A percentile compares a stretch with the other conserved stretches of the same genome.
These are phyloP conservation scores for Colletotrichum spaethianum DNA, from an alignment of 2,329 filamentous ascomycete genomes.

Conservation along the genomic window DNA sequence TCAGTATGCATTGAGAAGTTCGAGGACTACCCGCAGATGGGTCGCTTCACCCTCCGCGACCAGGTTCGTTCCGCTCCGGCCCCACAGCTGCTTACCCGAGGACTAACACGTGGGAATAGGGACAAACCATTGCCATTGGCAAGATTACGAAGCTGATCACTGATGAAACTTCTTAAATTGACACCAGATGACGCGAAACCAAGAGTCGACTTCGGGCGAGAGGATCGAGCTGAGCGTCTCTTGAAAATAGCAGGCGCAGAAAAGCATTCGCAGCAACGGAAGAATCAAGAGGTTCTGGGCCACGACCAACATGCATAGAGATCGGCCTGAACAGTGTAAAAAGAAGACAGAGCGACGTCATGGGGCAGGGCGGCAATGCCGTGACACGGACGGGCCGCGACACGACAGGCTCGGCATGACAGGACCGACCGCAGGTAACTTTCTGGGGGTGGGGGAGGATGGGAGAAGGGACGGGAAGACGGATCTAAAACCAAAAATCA, in stretches of 20 bases:
- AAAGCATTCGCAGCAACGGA: background rate
- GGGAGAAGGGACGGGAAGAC: constrained; percentile 1
- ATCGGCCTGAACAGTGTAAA: constrained; percentile 15
- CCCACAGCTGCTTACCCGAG: constrained; percentile 41
- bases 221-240: background rate
- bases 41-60: constrained; percentile 90
- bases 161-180: constrained; percentile 50
- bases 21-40: constrained; percentile 95
- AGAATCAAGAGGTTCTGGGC: constrained; percentile 16
- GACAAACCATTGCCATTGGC: constrained; percentile 99
- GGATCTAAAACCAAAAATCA: constrained; percentile 18
- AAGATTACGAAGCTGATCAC: constrained; percentile 93
- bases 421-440: constrained; percentile 13
- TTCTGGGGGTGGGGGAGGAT: background rate
- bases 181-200: constrained; percentile 32
- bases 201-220: constrained; percentile 6
- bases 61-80: constrained; percentile 69
- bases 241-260: constrained; percentile 1
- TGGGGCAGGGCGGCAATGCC: constrained; percentile 13
- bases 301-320: constrained; percentile 25
- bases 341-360: constrained; percentile 31
- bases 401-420: constrained; percentile 21
- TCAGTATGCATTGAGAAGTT: constrained; percentile 94
- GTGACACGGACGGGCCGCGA: constrained; percentile 27
- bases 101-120: constrained; percentile 64